Evolutionary conservation across 345 rosid species (phyloP).

Genomic region (Camelina sativa): DNA sequence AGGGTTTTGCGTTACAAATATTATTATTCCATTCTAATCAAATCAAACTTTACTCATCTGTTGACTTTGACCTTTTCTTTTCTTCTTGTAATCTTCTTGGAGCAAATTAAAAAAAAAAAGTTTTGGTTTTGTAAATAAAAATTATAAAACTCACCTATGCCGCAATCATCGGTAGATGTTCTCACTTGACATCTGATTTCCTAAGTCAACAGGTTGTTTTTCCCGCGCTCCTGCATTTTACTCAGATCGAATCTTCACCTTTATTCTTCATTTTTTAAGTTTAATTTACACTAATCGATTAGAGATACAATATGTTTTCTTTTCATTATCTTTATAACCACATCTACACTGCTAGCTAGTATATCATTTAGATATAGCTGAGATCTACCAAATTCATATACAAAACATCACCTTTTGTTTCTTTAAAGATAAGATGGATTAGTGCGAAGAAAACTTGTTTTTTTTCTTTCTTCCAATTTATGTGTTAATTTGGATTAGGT

Average conservation of each 20-base stretch:
- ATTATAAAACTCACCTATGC: conserved; percentile 34
- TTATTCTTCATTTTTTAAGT: conserved; percentile 9
- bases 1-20: conserved; percentile 38
- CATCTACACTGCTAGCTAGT: conserved; percentile 3
- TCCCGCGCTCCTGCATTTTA: conserved; percentile 18
- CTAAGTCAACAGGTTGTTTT: conserved; percentile 49
- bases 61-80: conserved; percentile 56
- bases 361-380: background rate
- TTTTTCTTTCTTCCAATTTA: too few relatives aligned
- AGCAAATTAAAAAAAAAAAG: background rate
- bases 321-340: background rate
- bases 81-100: conserved; percentile 16
- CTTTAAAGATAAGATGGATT: background rate
- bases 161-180: conserved; percentile 72
- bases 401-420: conserved; percentile 17
- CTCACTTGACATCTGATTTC: conserved; percentile 27
- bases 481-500: background rate
- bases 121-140: background rate
- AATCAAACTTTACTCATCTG: conserved; percentile 12
- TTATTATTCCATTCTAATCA: conserved; percentile 27
- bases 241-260: conserved; percentile 40
- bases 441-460: background rate
- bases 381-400: conserved; percentile 3
- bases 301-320: background rate
- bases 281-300: background rate